Evolutionary conservation across 202 grass and related monocot genomes (phyloP), one percentile per base, ranked within the genome.

Genomic region (Brachypodium distachyon): DNA sequence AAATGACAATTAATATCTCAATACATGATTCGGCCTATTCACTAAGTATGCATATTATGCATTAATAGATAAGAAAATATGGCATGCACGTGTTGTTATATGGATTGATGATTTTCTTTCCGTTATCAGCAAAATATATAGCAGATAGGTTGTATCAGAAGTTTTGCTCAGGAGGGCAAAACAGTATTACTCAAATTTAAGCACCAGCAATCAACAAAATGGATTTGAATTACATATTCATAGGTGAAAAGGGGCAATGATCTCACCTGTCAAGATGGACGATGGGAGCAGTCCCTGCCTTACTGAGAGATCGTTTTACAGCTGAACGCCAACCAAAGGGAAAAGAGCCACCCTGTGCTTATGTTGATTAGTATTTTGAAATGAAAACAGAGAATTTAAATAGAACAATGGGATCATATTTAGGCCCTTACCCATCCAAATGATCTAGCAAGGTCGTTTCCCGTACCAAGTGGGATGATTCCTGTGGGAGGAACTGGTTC

Each of bases 401-500:
- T 9, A 51, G 22, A 80, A 63, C 1, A 52, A 32, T 42, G 34
- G 3, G 25, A 61, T 27, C 70, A 70, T 4, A 62, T 60, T 68
- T 72, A 87, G 39, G 64, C 14, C 49, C 73, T 89, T 94, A 98
- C 95, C 95, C 95, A 98, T 78, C 91, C 89, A 92, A 98, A 98
- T 55, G 89, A 85, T 75, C 95, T 88, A 25, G 95, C 90, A 37
- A 98, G 95, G 60, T 98, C 95, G 54, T 98, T 94, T 31, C 95
- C 95, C 12, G 95, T 98, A 77, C 95, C 95, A 77, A 98, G 95
- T 61, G 95, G 95, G 82, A 98, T 98, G 68, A 98, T 90, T 49
- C 91, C 95, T 75, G 91, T 86, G 27, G 95, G 95, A 67, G 95
- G 95, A 90, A 92, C 76, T 44, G 91, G 91, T 71, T 84, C 89